Conservation (phyloP, 139 green algal species). For the Chlorella vulgaris region DNA sequence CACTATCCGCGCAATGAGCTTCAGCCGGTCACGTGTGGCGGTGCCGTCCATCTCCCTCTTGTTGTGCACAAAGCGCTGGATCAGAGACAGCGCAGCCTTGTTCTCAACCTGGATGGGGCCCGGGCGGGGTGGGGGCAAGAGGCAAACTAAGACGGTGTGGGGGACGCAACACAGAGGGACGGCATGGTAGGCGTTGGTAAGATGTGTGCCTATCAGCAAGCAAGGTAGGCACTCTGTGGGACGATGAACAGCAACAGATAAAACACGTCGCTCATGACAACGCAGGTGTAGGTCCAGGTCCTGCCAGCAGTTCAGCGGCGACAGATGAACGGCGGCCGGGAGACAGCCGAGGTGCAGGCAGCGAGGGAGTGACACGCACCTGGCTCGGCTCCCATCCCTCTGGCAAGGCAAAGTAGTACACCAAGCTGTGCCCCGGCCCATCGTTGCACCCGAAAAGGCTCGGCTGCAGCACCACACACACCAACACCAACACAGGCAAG, state of each 20-base stretch:
- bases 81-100: constrained; percentile 67
- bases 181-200: neutral
- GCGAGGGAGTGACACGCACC: constrained; percentile 5
- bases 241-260: too few relatives aligned
- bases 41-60: constrained; percentile 70
- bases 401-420: constrained; percentile 82
- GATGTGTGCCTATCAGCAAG: neutral
- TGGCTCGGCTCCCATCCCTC: constrained; percentile 67
- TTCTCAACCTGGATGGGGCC: constrained; percentile 39
- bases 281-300: too few relatives aligned
- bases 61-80: constrained; percentile 75
- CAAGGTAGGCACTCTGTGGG: too few relatives aligned
- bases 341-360: neutral
- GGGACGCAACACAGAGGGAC: too few relatives aligned
- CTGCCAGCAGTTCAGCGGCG: neutral
- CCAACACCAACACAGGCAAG: neutral
- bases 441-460: constrained; percentile 73
- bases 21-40: constrained; percentile 77
- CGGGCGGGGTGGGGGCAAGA: neutral
- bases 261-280: too few relatives aligned
- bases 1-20: constrained; percentile 81
- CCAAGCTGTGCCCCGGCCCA: constrained; percentile 66
- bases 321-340: neutral
- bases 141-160: too few relatives aligned
- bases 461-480: constrained; percentile 57